Percentiles rank a stretch among this genome's conserved stretches.
Conservation (phyloP, 148 eudicot genomes). For the Pouteria glomerata region DNA sequence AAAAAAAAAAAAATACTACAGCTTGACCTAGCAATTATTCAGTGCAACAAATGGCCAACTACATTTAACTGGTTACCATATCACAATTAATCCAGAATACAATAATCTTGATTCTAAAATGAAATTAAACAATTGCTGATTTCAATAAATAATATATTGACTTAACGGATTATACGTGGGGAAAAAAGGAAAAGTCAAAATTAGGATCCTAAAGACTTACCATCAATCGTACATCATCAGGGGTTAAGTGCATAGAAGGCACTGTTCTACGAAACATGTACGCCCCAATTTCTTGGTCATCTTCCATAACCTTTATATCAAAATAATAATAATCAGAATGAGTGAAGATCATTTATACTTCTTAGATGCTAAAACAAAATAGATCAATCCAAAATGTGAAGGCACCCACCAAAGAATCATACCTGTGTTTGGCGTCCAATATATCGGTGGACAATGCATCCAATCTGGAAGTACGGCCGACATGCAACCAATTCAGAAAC, state of each 20-base stretch:
- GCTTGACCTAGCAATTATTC: too few species aligned
- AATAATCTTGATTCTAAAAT: neutral
- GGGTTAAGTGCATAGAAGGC: conserved; percentile 82
- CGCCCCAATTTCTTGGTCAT: conserved; percentile 94
- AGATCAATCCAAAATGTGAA: neutral
- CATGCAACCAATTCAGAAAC: conserved; percentile 81
- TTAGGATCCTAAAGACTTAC: conserved; percentile 34
- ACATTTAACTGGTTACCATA: neutral
- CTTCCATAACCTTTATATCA: conserved; percentile 91
- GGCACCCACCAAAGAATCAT: conserved; percentile 12
- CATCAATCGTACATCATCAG: conserved; percentile 91
- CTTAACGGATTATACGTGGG: neutral
- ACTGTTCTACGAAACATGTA: conserved; percentile 98
- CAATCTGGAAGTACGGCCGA: conserved; percentile 90
- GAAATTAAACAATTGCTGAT: neutral
- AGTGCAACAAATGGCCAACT: neutral
- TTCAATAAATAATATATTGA: neutral
- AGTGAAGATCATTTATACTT: neutral
- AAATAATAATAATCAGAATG: neutral
- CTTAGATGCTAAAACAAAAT: conserved; percentile 4
- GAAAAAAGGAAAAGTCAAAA: conserved; percentile 1
- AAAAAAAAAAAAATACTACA: too few species aligned
- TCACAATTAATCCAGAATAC: neutral
- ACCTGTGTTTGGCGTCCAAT: conserved; percentile 98
- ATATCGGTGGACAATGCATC: conserved; percentile 84